Conservation (phyloP, 345 rosid genomes). For the Euphorbia peplus region DNA sequence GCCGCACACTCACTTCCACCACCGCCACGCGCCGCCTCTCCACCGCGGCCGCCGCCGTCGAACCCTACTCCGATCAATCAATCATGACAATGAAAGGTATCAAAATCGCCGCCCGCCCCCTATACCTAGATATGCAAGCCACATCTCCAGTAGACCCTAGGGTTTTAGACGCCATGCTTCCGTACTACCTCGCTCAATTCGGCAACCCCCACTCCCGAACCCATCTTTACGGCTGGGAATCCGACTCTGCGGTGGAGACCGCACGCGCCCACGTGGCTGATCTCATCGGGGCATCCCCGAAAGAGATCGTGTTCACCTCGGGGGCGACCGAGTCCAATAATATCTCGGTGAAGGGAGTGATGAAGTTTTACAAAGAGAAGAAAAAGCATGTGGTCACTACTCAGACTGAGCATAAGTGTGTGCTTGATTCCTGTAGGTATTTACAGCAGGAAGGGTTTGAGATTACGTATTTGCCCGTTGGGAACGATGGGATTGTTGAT, state of each 20-base stretch:
- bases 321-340: slow-evolving; percentile 97
- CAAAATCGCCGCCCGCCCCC: slow-evolving; percentile 62
- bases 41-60: slow-evolving; percentile 35
- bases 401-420: slow-evolving; percentile 97
- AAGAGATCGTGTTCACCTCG: slow-evolving; percentile 84
- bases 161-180: slow-evolving; percentile 82
- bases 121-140: slow-evolving; percentile 72
- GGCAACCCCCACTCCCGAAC: slow-evolving; percentile 98
- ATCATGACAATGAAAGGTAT: slow-evolving; percentile 66
- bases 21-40: slow-evolving; percentile 16
- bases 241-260: slow-evolving; percentile 76
- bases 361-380: slow-evolving; percentile 90
- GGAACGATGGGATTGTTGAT: slow-evolving; percentile 68
- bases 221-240: slow-evolving; percentile 96
- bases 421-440: slow-evolving; percentile 88
- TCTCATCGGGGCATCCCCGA: slow-evolving; percentile 79
- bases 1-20: slow-evolving; percentile 32
- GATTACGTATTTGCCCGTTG: slow-evolving; percentile 82
- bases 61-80: slow-evolving; percentile 35
- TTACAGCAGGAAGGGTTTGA: slow-evolving; percentile 94
- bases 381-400: slow-evolving; percentile 87
- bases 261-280: slow-evolving; percentile 74
- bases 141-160: slow-evolving; percentile 94
- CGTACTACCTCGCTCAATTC: slow-evolving; percentile 58
- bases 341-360: slow-evolving; percentile 78